These are phyloP conservation scores for Phytophthora macrochlamydospora DNA, from an alignment of 352 stramenopile species.

Conservation along the genomic window DNA sequence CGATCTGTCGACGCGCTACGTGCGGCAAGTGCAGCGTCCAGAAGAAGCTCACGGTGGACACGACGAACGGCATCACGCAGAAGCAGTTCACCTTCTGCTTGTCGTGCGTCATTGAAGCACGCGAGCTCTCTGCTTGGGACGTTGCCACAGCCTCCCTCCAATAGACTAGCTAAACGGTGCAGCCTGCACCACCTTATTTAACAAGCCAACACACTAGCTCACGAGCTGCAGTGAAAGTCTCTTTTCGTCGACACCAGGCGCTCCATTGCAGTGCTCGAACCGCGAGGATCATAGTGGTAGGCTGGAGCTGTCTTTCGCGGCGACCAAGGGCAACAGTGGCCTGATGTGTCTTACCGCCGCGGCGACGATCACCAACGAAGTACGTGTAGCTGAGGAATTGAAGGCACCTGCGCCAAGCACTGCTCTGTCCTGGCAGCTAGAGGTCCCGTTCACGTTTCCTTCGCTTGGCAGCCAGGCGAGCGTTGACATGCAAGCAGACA, in stretches of 20 bases:
- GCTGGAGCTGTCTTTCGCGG: conserved; percentile 19
- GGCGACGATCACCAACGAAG: background rate
- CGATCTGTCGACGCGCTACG: conserved; percentile 35
- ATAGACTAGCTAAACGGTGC: conserved; percentile 13
- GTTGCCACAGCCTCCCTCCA: conserved; percentile 39
- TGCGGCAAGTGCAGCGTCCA: conserved; percentile 59
- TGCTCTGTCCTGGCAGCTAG: conserved; percentile 23
- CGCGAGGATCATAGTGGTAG: conserved; percentile 23
- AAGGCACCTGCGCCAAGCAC: conserved; percentile 15
- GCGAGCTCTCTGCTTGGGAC: conserved; percentile 46
- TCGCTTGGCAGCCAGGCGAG: background rate
- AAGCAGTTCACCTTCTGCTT: conserved; percentile 64
- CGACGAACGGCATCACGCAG: conserved; percentile 46
- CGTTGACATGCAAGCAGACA: conserved; percentile 1
- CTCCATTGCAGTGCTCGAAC: conserved; percentile 6
- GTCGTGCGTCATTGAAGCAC: conserved; percentile 54
- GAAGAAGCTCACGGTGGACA: conserved; percentile 49
- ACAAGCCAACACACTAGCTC: too few relatives aligned
- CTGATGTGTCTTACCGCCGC: conserved; percentile 16
- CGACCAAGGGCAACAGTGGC: conserved; percentile 11
- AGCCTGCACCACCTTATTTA: conserved; percentile 15
- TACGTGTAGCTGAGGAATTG: conserved; percentile 16
- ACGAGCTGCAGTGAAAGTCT: too few relatives aligned
- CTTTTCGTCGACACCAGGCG: too few relatives aligned
- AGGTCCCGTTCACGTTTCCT: background rate